A percentile compares a stretch with the other conserved stretches of the same genome.
Evolutionary conservation across 208 protist species (phyloP).

Genomic region (Trypanosomatidae sp.): DNA sequence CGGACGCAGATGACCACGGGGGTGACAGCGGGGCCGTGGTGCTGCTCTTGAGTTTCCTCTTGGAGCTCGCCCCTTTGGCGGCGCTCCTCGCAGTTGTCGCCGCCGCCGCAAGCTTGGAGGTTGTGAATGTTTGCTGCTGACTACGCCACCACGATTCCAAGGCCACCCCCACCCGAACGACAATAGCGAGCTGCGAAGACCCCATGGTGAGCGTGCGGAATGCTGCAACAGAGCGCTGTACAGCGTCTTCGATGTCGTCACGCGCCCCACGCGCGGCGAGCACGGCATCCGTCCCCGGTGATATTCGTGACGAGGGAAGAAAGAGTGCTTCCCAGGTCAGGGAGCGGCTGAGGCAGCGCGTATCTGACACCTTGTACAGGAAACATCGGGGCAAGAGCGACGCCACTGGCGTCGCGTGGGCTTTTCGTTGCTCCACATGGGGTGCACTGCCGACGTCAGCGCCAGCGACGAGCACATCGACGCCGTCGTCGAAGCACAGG

Average conservation of each 20-base stretch:
- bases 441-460: not conserved
- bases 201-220: slow-evolving; percentile 19
- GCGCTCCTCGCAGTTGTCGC: not conserved
- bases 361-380: slow-evolving; percentile 26
- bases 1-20: not conserved
- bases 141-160: slow-evolving; percentile 25
- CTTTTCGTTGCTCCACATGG: not conserved
- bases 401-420: not conserved
- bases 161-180: slow-evolving; percentile 19
- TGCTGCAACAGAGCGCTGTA: slow-evolving; percentile 14
- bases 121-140: slow-evolving; percentile 6
- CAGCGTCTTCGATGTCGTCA: slow-evolving; percentile 3
- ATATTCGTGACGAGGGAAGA: not conserved
- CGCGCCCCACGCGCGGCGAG: not conserved
- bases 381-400: slow-evolving; percentile 4
- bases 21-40: slow-evolving; percentile 1
- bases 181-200: slow-evolving; percentile 11
- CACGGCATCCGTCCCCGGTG: not conserved
- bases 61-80: not conserved
- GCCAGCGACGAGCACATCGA: slow-evolving; percentile 4
- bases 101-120: slow-evolving; percentile 1
- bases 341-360: slow-evolving; percentile 19
- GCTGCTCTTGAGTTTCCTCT: not conserved
- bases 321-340: slow-evolving; percentile 31
- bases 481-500: not conserved